A percentile compares a stretch with the other conserved stretches of the same genome.
Conservation (phyloP, 148 eudicot genomes). For the Rheum nobile region DNA sequence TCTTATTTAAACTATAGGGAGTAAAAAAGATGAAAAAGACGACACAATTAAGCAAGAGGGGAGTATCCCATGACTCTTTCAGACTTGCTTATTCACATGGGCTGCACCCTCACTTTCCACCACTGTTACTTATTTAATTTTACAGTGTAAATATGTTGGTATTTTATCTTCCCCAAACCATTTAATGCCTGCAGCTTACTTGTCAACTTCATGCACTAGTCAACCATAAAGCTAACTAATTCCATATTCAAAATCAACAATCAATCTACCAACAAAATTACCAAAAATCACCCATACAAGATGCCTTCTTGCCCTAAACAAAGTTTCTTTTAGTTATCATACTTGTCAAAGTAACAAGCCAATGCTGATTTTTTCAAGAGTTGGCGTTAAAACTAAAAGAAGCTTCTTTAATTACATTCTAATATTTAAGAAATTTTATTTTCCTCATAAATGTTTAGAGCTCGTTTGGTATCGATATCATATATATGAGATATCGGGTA, state of each 20-base stretch:
- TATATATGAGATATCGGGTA: too few species aligned
- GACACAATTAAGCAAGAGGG: background rate
- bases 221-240: background rate
- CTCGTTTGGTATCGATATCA: too few species aligned
- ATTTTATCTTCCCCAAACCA: slow-evolving; percentile 1
- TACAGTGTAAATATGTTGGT: background rate
- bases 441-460: too few species aligned
- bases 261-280: background rate
- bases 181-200: background rate
- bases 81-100: background rate
- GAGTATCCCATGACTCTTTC: background rate
- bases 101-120: background rate
- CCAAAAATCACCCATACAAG: background rate
- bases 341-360: too few species aligned
- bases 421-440: too few species aligned
- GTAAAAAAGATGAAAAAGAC: background rate
- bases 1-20: too few species aligned
- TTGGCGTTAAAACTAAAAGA: too few species aligned
- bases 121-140: background rate
- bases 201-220: background rate
- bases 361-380: too few species aligned
- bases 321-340: too few species aligned
- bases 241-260: background rate
- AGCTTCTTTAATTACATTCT: too few species aligned
- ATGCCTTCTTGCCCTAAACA: background rate